Percentiles rank a stretch among this genome's conserved stretches.
phyloP scores from a whole-genome alignment of 495 filamentous ascomycete species.

The Endocarpon pusillum region DNA sequence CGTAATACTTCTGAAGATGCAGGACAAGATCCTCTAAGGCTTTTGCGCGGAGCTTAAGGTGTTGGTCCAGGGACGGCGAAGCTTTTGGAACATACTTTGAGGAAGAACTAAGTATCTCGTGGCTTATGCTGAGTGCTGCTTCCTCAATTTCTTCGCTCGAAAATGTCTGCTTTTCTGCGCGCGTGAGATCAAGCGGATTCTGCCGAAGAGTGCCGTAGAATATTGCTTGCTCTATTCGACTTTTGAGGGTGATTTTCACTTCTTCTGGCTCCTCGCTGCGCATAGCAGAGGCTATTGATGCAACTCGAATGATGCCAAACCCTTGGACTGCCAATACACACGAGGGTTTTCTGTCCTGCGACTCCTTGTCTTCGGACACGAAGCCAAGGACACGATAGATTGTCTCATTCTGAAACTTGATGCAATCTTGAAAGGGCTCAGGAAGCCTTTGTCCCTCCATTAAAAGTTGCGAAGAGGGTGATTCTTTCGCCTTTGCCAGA shows the following conservation, averaged over 20 bases:
- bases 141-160: conserved; percentile 49
- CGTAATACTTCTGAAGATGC: conserved; percentile 40
- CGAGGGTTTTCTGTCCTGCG: conserved; percentile 35
- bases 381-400: conserved; percentile 29
- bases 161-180: conserved; percentile 44
- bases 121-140: conserved; percentile 63
- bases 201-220: conserved; percentile 69
- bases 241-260: conserved; percentile 50
- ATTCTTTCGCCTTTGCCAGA: conserved; percentile 37
- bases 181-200: conserved; percentile 66
- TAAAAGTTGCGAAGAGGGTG: conserved; percentile 52
- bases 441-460: conserved; percentile 40
- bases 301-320: conserved; percentile 63
- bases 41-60: conserved; percentile 49
- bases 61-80: conserved; percentile 60
- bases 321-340: conserved; percentile 60
- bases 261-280: conserved; percentile 19
- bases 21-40: conserved; percentile 55
- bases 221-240: conserved; percentile 84
- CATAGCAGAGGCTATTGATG: conserved; percentile 10
- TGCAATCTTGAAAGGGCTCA: conserved; percentile 60
- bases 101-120: conserved; percentile 62
- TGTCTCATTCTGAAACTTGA: conserved; percentile 57
- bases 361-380: conserved; percentile 21
- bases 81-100: conserved; percentile 52